These are phyloP conservation scores for Plasmodium berghei DNA, from an alignment of 169 alveolate species.

Conservation along the genomic window DNA sequence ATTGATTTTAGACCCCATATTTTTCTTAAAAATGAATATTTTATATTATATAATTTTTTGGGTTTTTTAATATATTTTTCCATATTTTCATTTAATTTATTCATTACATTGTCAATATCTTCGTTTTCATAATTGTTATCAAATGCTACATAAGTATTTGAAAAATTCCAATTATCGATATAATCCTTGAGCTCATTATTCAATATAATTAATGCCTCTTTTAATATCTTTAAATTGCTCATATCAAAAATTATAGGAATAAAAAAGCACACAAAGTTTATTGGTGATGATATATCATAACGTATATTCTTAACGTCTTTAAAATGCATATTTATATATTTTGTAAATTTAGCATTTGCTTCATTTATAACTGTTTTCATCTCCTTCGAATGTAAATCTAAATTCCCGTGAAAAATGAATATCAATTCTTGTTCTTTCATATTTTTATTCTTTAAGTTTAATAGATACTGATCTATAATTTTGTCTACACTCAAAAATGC, in stretches of 20 bases:
- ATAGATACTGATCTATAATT: constrained; percentile 48
- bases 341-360: constrained; percentile 15
- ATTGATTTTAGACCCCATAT: constrained; percentile 11
- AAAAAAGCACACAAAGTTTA: constrained; percentile 65
- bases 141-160: constrained; percentile 34
- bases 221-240: constrained; percentile 33
- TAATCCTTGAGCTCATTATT: constrained; percentile 26
- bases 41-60: constrained; percentile 40
- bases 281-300: constrained; percentile 51
- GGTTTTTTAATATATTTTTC: constrained; percentile 21
- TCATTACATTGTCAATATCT: background rate
- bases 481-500: constrained; percentile 13
- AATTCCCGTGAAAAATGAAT: constrained; percentile 37
- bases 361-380: constrained; percentile 27
- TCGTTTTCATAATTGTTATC: background rate
- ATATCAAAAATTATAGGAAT: constrained; percentile 64
- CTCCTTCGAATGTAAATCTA: constrained; percentile 28
- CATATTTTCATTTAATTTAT: background rate
- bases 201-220: constrained; percentile 45
- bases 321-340: constrained; percentile 31
- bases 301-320: constrained; percentile 19
- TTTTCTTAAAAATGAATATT: constrained; percentile 38
- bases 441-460: constrained; percentile 23
- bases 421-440: constrained; percentile 49
- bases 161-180: constrained; percentile 67